A percentile compares a stretch with the other conserved stretches of the same genome.
Conservation (phyloP, 768 basidiomycete species). For the Amanita exitialis region DNA sequence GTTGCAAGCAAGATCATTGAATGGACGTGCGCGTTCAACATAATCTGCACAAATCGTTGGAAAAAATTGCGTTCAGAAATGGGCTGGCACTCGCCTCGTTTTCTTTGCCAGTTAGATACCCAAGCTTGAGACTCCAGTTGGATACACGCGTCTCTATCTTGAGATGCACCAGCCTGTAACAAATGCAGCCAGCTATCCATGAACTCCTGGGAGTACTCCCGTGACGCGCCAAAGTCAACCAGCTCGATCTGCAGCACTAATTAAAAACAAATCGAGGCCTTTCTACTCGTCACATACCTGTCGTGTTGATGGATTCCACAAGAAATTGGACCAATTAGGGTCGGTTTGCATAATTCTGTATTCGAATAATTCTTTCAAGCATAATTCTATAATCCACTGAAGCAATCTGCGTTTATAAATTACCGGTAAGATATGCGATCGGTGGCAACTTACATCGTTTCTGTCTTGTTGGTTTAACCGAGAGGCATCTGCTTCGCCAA, state of each 20-base stretch:
- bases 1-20: slow-evolving; percentile 80
- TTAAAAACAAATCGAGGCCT: neutral
- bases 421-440: neutral
- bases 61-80: neutral
- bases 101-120: slow-evolving; percentile 88
- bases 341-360: slow-evolving; percentile 97
- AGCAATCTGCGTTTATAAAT: slow-evolving; percentile 54
- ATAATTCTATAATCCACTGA: slow-evolving; percentile 72
- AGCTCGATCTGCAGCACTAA: slow-evolving; percentile 51
- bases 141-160: slow-evolving; percentile 57
- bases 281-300: slow-evolving; percentile 32
- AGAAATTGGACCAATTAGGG: slow-evolving; percentile 97
- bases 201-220: slow-evolving; percentile 76
- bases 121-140: slow-evolving; percentile 71
- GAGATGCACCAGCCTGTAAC: slow-evolving; percentile 68
- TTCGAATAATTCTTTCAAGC: slow-evolving; percentile 81
- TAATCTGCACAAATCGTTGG: slow-evolving; percentile 39
- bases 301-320: slow-evolving; percentile 64
- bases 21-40: slow-evolving; percentile 79
- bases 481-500: slow-evolving; percentile 53
- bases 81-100: slow-evolving; percentile 42
- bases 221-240: slow-evolving; percentile 94
- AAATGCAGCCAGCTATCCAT: slow-evolving; percentile 82
- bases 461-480: slow-evolving; percentile 54
- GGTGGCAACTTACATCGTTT: slow-evolving; percentile 48